Evolutionary conservation across 1,139 yeast genomes (phyloP).

Genomic region (Chernovozyma aurita): DNA sequence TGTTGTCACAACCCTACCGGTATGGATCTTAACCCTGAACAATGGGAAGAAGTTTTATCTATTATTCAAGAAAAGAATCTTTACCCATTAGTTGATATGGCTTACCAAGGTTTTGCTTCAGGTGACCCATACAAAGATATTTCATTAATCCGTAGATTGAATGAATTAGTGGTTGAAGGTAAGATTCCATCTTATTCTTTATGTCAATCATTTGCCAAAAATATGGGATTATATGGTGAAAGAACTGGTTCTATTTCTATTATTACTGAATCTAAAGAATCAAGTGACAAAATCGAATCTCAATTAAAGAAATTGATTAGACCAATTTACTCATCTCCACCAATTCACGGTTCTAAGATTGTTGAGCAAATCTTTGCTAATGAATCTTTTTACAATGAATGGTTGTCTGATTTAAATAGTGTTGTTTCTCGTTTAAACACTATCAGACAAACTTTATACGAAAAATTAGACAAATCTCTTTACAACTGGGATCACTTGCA

Average conservation of each 20-base stretch:
- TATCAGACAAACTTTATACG: constrained; percentile 66
- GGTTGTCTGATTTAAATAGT: constrained; percentile 72
- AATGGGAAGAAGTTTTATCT: constrained; percentile 72
- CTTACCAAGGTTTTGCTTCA: constrained; percentile 95
- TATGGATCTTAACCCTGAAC: constrained; percentile 81
- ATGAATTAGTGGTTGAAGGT: constrained; percentile 44
- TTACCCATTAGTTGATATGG: constrained; percentile 88
- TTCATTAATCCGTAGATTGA: constrained; percentile 45
- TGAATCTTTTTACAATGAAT: constrained; percentile 57
- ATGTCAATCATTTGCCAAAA: constrained; percentile 93
- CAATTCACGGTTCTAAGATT: constrained; percentile 88
- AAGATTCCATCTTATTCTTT: constrained; percentile 54
- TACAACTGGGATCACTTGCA: constrained; percentile 85
- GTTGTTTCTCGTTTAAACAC: constrained; percentile 77
- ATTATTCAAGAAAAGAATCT: constrained; percentile 55
- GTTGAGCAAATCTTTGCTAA: constrained; percentile 72
- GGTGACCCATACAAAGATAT: constrained; percentile 57
- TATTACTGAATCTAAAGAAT: constrained; percentile 45
- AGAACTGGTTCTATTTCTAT: constrained; percentile 87
- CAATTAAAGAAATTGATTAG: constrained; percentile 79
- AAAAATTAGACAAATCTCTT: constrained; percentile 48
- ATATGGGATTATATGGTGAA: constrained; percentile 96
- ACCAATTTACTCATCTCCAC: constrained; percentile 89
- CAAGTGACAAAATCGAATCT: constrained; percentile 54
- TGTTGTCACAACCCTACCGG: constrained; percentile 99